Conservation (phyloP, 2,329 filamentous ascomycete genomes). For the Paracoccidioides lutzii region DNA sequence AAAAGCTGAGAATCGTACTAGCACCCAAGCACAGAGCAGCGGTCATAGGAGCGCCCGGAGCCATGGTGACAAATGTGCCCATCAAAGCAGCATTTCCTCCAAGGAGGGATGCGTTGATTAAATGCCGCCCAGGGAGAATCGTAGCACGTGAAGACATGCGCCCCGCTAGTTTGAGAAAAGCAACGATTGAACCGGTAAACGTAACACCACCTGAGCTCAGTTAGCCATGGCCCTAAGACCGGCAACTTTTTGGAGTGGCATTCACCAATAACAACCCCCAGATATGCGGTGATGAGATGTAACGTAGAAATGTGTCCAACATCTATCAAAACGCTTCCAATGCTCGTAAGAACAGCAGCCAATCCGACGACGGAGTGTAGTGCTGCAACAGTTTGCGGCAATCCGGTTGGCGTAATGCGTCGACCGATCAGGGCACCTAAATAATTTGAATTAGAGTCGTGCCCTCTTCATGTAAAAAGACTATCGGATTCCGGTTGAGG, state of each 20-base stretch:
- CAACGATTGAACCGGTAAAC: slow-evolving; percentile 81
- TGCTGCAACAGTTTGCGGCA: slow-evolving; percentile 80
- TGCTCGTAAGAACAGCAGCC: slow-evolving; percentile 75
- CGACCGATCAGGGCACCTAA: slow-evolving; percentile 62
- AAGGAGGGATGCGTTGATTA: slow-evolving; percentile 61
- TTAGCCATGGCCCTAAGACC: not conserved
- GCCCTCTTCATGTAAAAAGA: slow-evolving; percentile 7
- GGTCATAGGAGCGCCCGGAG: slow-evolving; percentile 63
- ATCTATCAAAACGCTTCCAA: slow-evolving; percentile 70
- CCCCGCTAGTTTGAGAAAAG: slow-evolving; percentile 75
- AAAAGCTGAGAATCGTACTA: slow-evolving; percentile 65
- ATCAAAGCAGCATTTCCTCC: slow-evolving; percentile 69
- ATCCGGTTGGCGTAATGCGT: slow-evolving; percentile 73
- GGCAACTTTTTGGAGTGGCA: not conserved
- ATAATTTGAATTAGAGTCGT: slow-evolving; percentile 5
- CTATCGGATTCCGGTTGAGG: not conserved
- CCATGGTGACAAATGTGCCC: slow-evolving; percentile 70
- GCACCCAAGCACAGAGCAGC: slow-evolving; percentile 66
- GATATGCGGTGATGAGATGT: slow-evolving; percentile 73
- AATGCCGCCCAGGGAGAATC: slow-evolving; percentile 58
- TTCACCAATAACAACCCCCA: slow-evolving; percentile 67
- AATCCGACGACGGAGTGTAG: slow-evolving; percentile 83
- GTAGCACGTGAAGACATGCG: slow-evolving; percentile 68
- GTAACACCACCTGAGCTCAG: slow-evolving; percentile 53
- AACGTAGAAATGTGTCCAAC: slow-evolving; percentile 59